Evolutionary conservation across 1,284 basidiomycete genomes (phyloP).

Genomic region (Moesziomyces sp.): DNA sequence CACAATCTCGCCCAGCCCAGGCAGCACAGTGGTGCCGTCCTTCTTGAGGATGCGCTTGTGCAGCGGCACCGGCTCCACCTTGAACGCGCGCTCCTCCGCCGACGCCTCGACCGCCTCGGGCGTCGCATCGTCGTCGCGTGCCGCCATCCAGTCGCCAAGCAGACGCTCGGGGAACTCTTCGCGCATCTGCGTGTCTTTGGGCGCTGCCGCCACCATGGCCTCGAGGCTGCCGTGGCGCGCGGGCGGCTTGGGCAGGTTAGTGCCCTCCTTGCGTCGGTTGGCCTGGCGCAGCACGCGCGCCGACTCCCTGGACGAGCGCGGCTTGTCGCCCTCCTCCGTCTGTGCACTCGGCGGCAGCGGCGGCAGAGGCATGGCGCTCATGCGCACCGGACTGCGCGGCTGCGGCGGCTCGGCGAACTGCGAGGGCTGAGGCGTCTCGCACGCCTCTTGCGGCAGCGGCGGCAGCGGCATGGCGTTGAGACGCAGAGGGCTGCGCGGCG

Average conservation of each 20-base stretch:
- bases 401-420: background rate
- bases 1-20: conserved; percentile 40
- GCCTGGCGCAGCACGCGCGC: conserved; percentile 16
- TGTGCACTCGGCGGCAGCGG: conserved; percentile 13
- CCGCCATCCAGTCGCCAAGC: conserved; percentile 36
- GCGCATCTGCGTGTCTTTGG: conserved; percentile 15
- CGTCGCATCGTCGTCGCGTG: background rate
- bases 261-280: conserved; percentile 24
- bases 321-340: conserved; percentile 1
- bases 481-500: conserved; percentile 28
- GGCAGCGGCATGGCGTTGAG: conserved; percentile 9
- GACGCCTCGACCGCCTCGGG: background rate
- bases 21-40: conserved; percentile 21
- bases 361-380: conserved; percentile 30
- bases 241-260: conserved; percentile 17
- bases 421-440: conserved; percentile 17
- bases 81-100: background rate
- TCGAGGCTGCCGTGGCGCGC: conserved; percentile 33
- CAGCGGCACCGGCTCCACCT: conserved; percentile 28
- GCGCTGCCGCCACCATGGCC: conserved; percentile 28
- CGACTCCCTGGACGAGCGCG: conserved; percentile 14
- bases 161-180: conserved; percentile 40
- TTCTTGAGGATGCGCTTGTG: conserved; percentile 16
- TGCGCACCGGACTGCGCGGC: conserved; percentile 17
- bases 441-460: conserved; percentile 10